These are phyloP conservation scores for Phytophthora crassamura DNA, from an alignment of 352 stramenopile genomes.

Conservation along the genomic window DNA sequence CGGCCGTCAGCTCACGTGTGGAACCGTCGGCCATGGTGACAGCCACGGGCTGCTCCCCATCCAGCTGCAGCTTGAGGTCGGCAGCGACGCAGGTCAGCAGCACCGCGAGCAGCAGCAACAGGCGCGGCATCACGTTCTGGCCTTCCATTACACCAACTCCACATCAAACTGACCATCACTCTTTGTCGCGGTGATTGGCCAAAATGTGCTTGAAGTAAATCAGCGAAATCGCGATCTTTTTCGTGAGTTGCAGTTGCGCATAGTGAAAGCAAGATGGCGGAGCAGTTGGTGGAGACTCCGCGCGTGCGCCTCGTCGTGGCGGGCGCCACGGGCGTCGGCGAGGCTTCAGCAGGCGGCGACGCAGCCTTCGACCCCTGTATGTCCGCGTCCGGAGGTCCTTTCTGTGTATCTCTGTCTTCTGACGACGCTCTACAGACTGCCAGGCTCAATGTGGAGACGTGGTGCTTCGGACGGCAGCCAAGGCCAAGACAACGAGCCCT, in stretches of 20 bases:
- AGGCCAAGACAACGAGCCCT: conserved; percentile 52
- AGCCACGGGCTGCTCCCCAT: conserved; percentile 34
- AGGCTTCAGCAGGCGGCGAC: conserved; percentile 11
- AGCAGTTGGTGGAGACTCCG: conserved; percentile 35
- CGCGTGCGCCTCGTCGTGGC: conserved; percentile 52
- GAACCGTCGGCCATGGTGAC: conserved; percentile 54
- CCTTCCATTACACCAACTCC: conserved; percentile 15
- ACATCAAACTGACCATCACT: conserved; percentile 34
- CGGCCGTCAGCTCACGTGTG: conserved; percentile 52
- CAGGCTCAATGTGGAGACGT: conserved; percentile 61
- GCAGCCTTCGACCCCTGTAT: conserved; percentile 40
- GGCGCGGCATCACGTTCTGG: background rate
- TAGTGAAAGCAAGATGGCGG: conserved; percentile 27
- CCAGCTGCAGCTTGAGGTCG: conserved; percentile 31
- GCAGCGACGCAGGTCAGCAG: conserved; percentile 6
- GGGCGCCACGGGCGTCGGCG: conserved; percentile 39
- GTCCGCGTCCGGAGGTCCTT: background rate
- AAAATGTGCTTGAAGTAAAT: conserved; percentile 34
- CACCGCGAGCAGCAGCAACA: conserved; percentile 20
- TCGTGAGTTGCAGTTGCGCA: conserved; percentile 9
- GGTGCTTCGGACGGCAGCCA: conserved; percentile 51
- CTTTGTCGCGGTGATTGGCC: conserved; percentile 8
- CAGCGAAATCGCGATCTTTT: conserved; percentile 34
- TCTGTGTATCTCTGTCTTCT: background rate
- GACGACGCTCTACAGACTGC: conserved; percentile 47